A percentile compares a stretch with the other conserved stretches of the same genome.
Evolutionary conservation across 2,329 filamentous ascomycete genomes (phyloP).

Genomic region (Fusarium sp.): DNA sequence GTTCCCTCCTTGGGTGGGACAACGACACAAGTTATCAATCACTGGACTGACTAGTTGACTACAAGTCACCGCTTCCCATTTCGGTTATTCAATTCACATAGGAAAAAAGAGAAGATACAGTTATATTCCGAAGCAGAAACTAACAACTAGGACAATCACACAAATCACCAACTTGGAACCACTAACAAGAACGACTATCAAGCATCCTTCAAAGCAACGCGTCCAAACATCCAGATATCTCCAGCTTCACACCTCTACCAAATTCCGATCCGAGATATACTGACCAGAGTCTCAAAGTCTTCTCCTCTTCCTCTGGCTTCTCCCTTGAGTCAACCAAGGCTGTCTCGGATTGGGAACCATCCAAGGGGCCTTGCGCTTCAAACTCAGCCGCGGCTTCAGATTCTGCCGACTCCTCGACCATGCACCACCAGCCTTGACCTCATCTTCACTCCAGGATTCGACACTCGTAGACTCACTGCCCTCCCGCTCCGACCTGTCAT

Average conservation of each 20-base stretch:
- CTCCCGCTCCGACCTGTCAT: slow-evolving; percentile 1
- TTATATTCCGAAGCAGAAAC: neutral
- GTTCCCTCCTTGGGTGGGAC: neutral
- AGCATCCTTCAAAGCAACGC: neutral
- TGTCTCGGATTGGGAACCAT: neutral
- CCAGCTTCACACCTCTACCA: neutral
- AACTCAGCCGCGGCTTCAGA: neutral
- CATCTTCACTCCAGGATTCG: neutral
- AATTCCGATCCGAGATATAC: neutral
- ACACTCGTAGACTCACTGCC: slow-evolving; percentile 8
- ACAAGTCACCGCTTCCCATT: neutral
- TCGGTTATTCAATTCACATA: neutral
- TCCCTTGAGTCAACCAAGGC: neutral
- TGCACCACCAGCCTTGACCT: neutral
- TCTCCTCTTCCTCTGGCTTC: neutral
- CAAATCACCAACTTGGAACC: neutral
- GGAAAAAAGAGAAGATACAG: neutral
- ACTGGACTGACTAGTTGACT: neutral
- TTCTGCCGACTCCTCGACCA: neutral
- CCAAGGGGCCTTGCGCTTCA: slow-evolving; percentile 28
- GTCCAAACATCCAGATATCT: neutral
- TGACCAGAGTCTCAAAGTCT: neutral
- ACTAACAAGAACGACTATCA: neutral
- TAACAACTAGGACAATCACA: neutral
- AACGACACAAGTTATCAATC: neutral